Evolutionary conservation across 495 filamentous ascomycete species (phyloP), one percentile per base, ranked within the genome.

Genomic region (Podospora australis): DNA sequence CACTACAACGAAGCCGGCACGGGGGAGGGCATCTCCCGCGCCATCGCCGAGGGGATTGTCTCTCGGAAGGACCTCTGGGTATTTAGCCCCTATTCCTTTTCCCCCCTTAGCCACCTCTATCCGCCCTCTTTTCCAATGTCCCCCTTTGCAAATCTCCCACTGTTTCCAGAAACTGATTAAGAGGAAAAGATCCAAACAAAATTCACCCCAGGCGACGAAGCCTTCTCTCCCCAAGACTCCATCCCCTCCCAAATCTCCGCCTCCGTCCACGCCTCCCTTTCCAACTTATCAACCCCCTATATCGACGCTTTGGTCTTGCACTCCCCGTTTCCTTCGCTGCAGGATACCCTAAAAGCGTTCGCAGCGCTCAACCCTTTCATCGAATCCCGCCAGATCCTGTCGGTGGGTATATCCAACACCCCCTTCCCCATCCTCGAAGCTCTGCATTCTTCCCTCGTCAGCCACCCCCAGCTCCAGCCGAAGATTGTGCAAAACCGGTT

Each of bases 1-100:
- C 88, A 91, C 63, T 92, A 91, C 56, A 75, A 80, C 46, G 87
- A 94, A 62, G 66, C 78, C 48, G 66, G 83, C n/a, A 82, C 87
- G 0, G 85, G 83, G 2, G 72, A 76, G 19, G 87, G 79, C 0
- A 70, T 90, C 38, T 68, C 72, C 42, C 61, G 67, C 44, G 82
- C 79, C 21, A 72, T 87, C 49, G 49, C 60, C 13, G 77, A 79
- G 29, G 78, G 78, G 2, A 64, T 77, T 13, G 66, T 85, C 43
- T 74, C 64, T 24, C 71, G 86, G 29, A 66, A 72, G 22, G 80
- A 86, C 42, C 46, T 90, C 41, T 85, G 48, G 22, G 59, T 62
- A 38, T 6, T 8, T 30, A n/a, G 25, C 14, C 8, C 26, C 8
- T 22, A 26, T 39, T 25, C 21, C 40, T 11, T 32, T 21, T 42